Evolutionary conservation across 257 asterid species (phyloP), one percentile per base, ranked within the genome.

Genomic region (Haberlea rhodopensis): DNA sequence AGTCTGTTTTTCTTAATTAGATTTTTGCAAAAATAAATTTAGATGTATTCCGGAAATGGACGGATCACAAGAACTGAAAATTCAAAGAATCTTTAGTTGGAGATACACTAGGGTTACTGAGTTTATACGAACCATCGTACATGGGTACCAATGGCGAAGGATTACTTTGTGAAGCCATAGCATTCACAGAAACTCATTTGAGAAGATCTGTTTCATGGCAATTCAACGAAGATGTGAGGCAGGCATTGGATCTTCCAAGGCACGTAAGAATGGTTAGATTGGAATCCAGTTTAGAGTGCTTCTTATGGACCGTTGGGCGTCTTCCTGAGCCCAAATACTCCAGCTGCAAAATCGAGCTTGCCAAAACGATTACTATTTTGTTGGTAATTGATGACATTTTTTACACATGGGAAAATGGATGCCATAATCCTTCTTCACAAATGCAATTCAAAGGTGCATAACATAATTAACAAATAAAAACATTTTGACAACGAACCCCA

Each of bases 291-390:
- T 58, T 82, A 28, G 95, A 87, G 61, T 87, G 95, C 73, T 87
- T 82, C 24, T 72, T 87, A 60, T 87, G 95, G 95, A 75, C 79
- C 0, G 91, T 84, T 1, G 91, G 91, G 5, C 71, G 82, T 1
- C 85, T 84, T 21, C 89, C 91, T 1, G 83, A 87, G 0, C 95
- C 95, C 1, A 84, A 80, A 18, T 80, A 82, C 66, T 77, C 89
- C 0, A 54, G 56, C 9, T 82, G 89, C 71, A 66, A 91, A 64
- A 87, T 82, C n/a, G 86, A 82, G 67, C 67, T 73, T 1, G 89
- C 95, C n/a, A 84, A 87, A 51, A 79, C 91, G 48, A 74, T 82
- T 8, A 82, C 89, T 49, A 73, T 87, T 64, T 58, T 82, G 2
- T 63, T 79, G 57, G 89, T 84, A 5, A 80, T 87, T 31, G 95